Evolutionary conservation across 2,329 filamentous ascomycete genomes (phyloP), one percentile per base, ranked within the genome.

Genomic region (Aspergillus sojae): DNA sequence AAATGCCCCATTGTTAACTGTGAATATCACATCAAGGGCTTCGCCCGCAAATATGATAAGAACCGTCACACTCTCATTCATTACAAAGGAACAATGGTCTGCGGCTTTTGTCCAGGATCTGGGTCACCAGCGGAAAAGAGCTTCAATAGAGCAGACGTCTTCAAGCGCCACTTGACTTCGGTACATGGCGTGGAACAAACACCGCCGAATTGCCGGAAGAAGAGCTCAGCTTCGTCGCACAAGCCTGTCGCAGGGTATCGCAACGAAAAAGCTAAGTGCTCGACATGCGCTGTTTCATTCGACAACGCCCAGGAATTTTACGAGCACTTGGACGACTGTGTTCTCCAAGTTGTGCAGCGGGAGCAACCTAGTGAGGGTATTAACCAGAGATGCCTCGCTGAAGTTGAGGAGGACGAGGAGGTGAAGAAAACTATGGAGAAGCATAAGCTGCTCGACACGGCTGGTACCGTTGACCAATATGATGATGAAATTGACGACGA

Each of bases 41-140:
- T 97, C 74, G 93, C 94, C 12, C 86, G 94, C 71, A 97, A 97
- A 80, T 97, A 97, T 76, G 94, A 97, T 83, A 96, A 96, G 85
- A 97, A 97, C 80, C 85, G 94, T 52, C 94, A 97, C 78, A 96
- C 93, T 5, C 80, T 97, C 66, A 97, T 94, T 5, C 94, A 97
- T 78, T 97, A 97, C 86, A 97, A 97, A 81, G 94, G 94, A 46
- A 97, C 92, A 56, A 97, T 97, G 94, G 92, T 97, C 28, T 97
- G 94, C 75, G 93, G 93, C 34, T 97, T 97, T 82, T 97, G 94
- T 72, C 92, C 93, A 1, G 92, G 93, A 39, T 93, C 92, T 32
- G 94, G 94, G 4, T 94, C 93, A 5, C 87, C 93, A 9, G 91
- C 91, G 1, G 94, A 97, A 80, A 97, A 97, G 86, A 94, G 91